Conservation (phyloP, 1,284 basidiomycete species). For the Neolentinus lepideus region DNA sequence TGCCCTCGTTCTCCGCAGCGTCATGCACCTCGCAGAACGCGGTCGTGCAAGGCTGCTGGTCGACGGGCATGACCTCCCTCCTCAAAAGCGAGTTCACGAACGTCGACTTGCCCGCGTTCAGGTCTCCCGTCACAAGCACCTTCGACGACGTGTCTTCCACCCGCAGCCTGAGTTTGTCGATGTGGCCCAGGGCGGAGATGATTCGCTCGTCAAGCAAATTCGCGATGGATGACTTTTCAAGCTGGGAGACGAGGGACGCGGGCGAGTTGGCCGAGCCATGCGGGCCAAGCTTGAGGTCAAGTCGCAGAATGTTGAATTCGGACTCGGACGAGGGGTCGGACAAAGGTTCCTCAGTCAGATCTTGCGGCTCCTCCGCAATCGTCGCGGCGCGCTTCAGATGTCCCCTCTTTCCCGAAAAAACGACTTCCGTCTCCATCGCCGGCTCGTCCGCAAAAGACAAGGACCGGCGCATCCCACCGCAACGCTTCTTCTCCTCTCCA, state of each 20-base stretch:
- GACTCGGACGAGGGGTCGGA: constrained; percentile 21
- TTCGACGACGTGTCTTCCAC: constrained; percentile 92
- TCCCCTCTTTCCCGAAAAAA: constrained; percentile 41
- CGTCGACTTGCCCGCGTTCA: constrained; percentile 98
- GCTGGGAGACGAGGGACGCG: constrained; percentile 79
- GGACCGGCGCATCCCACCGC: constrained; percentile 49
- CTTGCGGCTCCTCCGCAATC: constrained; percentile 30
- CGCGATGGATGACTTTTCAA: constrained; percentile 91
- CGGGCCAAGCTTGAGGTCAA: constrained; percentile 89
- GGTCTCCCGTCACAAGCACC: constrained; percentile 97
- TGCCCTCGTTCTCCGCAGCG: constrained; percentile 73
- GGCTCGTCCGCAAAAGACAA: constrained; percentile 83
- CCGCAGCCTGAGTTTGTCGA: constrained; percentile 80
- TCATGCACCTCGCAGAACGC: constrained; percentile 98
- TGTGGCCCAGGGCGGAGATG: constrained; percentile 69
- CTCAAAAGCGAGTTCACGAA: constrained; percentile 93
- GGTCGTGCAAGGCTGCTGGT: constrained; percentile 97
- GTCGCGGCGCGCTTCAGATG: constrained; percentile 45
- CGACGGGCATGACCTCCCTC: constrained; percentile 90
- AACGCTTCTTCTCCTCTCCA: constrained; percentile 23
- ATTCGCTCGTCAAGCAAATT: constrained; percentile 89
- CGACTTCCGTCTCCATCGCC: constrained; percentile 55
- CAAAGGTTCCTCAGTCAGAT: constrained; percentile 19
- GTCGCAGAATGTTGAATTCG: constrained; percentile 81
- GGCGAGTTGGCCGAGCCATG: constrained; percentile 65